A percentile compares a stretch with the other conserved stretches of the same genome.
Evolutionary conservation across 768 basidiomycete genomes (phyloP).

Genomic region (Tremella yokohamensis): DNA sequence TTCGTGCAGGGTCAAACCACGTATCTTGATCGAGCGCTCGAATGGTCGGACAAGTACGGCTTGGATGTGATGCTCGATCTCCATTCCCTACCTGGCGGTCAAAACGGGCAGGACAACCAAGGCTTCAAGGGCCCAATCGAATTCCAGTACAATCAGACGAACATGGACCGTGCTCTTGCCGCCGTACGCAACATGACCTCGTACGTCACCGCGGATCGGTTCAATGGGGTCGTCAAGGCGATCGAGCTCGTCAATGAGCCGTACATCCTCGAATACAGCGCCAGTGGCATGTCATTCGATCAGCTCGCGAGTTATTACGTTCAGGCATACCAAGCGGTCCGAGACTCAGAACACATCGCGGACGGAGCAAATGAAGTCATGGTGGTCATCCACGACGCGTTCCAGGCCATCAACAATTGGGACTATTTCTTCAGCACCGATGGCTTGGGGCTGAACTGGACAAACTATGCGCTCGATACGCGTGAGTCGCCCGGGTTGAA

Average conservation of each 20-base stretch:
- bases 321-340: conserved; percentile 32
- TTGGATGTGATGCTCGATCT: conserved; percentile 45
- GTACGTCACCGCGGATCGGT: conserved; percentile 35
- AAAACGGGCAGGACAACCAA: conserved; percentile 40
- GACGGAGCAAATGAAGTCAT: conserved; percentile 27
- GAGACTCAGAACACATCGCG: conserved; percentile 29
- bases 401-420: conserved; percentile 42
- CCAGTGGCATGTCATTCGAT: conserved; percentile 36
- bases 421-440: conserved; percentile 32
- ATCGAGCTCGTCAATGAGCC: conserved; percentile 40
- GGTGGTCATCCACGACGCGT: conserved; percentile 44
- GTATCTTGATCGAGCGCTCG: conserved; percentile 37
- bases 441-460: conserved; percentile 32
- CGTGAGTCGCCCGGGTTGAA: conserved; percentile 16
- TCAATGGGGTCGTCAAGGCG: conserved; percentile 41
- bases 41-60: conserved; percentile 39
- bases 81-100: conserved; percentile 34
- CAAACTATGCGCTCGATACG: conserved; percentile 43
- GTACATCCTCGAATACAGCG: conserved; percentile 35
- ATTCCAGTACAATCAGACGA: conserved; percentile 30
- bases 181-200: conserved; percentile 38
- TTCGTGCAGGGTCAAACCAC: conserved; percentile 28
- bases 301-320: conserved; percentile 32
- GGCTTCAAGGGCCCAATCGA: conserved; percentile 23
- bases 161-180: conserved; percentile 36